These are phyloP conservation scores for Pseudogymnoascus sp. DNA, from an alignment of 2,329 filamentous ascomycete genomes.

Conservation along the genomic window DNA sequence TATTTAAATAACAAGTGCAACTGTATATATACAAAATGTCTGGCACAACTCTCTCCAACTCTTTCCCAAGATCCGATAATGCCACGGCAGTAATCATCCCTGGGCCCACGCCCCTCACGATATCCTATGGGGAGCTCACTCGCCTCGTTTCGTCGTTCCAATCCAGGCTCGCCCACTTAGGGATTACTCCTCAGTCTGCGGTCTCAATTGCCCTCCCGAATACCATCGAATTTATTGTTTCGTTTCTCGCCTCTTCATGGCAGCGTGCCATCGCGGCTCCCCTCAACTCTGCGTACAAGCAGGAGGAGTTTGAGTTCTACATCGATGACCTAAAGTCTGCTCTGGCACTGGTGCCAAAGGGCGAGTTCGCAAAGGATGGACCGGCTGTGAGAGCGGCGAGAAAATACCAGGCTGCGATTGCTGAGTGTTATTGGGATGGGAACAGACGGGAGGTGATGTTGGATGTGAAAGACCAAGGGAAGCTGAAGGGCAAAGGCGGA, in stretches of 20 bases:
- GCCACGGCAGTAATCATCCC: slow-evolving; percentile 67
- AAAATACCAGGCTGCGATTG: slow-evolving; percentile 75
- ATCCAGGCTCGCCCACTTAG: slow-evolving; percentile 66
- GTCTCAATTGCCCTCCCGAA: slow-evolving; percentile 80
- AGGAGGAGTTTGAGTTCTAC: slow-evolving; percentile 86
- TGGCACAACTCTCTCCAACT: slow-evolving; percentile 45
- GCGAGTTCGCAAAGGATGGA: slow-evolving; percentile 56
- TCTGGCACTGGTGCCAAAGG: slow-evolving; percentile 66
- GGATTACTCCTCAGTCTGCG: slow-evolving; percentile 59
- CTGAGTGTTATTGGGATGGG: slow-evolving; percentile 75
- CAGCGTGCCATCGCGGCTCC: slow-evolving; percentile 77
- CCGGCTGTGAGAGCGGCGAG: slow-evolving; percentile 68
- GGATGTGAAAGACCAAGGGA: slow-evolving; percentile 69
- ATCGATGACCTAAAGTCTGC: slow-evolving; percentile 79
- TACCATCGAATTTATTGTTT: slow-evolving; percentile 80
- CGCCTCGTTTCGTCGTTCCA: slow-evolving; percentile 65
- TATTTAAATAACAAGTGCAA: background rate
- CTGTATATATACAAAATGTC: slow-evolving; percentile 17
- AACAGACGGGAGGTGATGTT: slow-evolving; percentile 57
- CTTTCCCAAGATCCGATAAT: slow-evolving; percentile 44
- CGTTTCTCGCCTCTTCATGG: slow-evolving; percentile 79
- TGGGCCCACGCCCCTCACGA: slow-evolving; percentile 50
- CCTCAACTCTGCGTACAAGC: slow-evolving; percentile 83
- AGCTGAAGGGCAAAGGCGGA: slow-evolving; percentile 46
- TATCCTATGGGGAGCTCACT: slow-evolving; percentile 61